A percentile compares a stretch with the other conserved stretches of the same genome.
These are phyloP conservation scores for Xylaria curta DNA, from an alignment of 495 filamentous ascomycete genomes.

Conservation along the genomic window DNA sequence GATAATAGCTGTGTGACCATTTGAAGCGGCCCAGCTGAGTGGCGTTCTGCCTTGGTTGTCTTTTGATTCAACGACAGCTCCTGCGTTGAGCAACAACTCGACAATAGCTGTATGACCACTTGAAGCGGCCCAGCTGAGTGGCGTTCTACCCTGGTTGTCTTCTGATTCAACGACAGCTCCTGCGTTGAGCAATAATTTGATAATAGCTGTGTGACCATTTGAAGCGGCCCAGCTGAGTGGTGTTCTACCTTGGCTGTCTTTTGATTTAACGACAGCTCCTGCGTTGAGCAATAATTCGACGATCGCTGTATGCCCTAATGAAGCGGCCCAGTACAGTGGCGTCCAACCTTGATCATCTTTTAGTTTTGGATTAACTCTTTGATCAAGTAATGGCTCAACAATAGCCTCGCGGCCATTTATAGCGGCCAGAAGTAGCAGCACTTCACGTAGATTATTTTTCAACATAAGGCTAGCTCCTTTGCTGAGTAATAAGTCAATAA, in stretches of 20 bases:
- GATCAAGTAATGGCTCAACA: too few species aligned
- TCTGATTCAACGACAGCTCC: not conserved
- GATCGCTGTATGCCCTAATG: not conserved
- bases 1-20: not conserved
- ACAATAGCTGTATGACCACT: not conserved
- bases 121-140: not conserved
- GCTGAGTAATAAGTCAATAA: not conserved
- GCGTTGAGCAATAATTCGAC: not conserved
- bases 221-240: not conserved
- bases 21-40: not conserved
- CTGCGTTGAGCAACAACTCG: not conserved
- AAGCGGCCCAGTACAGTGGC: not conserved
- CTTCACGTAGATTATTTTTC: too few species aligned
- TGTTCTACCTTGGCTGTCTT: not conserved
- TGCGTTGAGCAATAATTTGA: not conserved
- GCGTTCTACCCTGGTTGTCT: too few species aligned
- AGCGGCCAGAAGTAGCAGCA: too few species aligned
- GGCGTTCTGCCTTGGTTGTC: not conserved
- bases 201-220: not conserved
- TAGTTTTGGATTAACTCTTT: too few species aligned
- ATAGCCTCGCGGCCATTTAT: too few species aligned
- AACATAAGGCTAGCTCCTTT: not conserved
- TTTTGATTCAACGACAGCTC: not conserved
- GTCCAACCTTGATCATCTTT: too few species aligned
- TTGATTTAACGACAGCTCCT: not conserved